phyloP scores from a whole-genome alignment of 1,284 basidiomycete genomes.

The Flammula alnicola region DNA sequence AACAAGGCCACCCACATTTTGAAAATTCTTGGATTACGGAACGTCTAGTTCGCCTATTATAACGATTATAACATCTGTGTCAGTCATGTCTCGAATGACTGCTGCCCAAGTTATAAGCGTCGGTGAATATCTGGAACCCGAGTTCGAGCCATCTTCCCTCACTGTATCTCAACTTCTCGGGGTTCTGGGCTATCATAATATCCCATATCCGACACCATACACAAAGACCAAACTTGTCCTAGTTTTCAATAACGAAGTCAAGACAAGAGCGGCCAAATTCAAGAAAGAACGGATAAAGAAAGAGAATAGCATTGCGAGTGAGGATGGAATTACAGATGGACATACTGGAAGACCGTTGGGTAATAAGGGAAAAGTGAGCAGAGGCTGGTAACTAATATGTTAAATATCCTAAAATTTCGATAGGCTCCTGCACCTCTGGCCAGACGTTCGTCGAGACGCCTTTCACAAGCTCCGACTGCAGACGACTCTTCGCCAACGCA shows the following conservation, averaged over 20 bases:
- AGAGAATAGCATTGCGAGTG: constrained; percentile 73
- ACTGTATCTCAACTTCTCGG: constrained; percentile 84
- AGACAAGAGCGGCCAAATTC: constrained; percentile 61
- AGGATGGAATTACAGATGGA: constrained; percentile 81
- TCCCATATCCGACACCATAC: constrained; percentile 77
- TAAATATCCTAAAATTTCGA: constrained; percentile 3
- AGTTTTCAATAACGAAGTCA: constrained; percentile 80
- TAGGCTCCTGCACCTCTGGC: constrained; percentile 33
- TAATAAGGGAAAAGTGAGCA: constrained; percentile 48
- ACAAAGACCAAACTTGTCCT: constrained; percentile 88
- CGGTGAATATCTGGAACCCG: constrained; percentile 83
- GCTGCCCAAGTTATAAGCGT: constrained; percentile 70
- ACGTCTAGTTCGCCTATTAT: background rate
- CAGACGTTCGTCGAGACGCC: constrained; percentile 52
- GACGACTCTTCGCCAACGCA: constrained; percentile 41
- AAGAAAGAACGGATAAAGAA: constrained; percentile 69
- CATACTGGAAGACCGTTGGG: constrained; percentile 69
- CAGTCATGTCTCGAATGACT: constrained; percentile 70
- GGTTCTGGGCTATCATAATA: constrained; percentile 82
- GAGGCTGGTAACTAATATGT: background rate
- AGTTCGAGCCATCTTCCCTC: constrained; percentile 81
- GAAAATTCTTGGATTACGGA: no score
- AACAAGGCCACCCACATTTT: no score
- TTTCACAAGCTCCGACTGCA: constrained; percentile 52
- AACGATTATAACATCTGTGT: background rate